Base-by-base conservation (phyloP, 2,329 filamentous ascomycete genomes). In the Diaporthe sp. region DNA sequence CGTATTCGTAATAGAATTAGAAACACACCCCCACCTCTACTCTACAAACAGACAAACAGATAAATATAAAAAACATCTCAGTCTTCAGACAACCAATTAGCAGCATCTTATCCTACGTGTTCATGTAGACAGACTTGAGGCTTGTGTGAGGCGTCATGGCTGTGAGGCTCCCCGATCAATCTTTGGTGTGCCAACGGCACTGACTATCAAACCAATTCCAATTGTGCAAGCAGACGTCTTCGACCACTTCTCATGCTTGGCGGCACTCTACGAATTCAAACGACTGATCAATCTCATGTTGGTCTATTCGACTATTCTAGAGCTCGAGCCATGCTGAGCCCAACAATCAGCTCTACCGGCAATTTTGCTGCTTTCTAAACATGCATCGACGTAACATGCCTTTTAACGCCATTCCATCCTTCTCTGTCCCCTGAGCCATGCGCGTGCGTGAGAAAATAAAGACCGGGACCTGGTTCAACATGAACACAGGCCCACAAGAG, bases 11-110 rank as follows among this genome's bases (percentile, higher is more conserved):
- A 74, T 75, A 67, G 67, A 75, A 77, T 77, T 70, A 70, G 65
- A 71, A 72, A 73, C 58, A 73, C 51, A 53, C 62, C 53, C 62
- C 76, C 76, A 77, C 73, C 76, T 77, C 74, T 73, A 76, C 73
- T 71, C 61, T 60, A 60, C 51, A 74, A 74, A 37, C 60, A 65
- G 19, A 13, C 58, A 58, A 46, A 51, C 39, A 46, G 44, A 61
- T 25, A 58, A n/a, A 61, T 39, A 70, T 15, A 51, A 39, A 39
- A 4, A 70, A 39, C 17, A 61, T 61, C 31, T 39, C 57, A 61
- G 57, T 61, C 22, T 37, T 28, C 22, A 61, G 22, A 25, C 34
- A 61, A 25, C 5, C 57, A 12, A 28, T 5, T n/a, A 51, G 37
- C 37, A 37, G 55, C 34, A 22, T 39, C 25, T 25, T 8, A 37